phyloP scores from a whole-genome alignment of 495 filamentous ascomycete species.

The Annulohypoxylon moriforme region DNA sequence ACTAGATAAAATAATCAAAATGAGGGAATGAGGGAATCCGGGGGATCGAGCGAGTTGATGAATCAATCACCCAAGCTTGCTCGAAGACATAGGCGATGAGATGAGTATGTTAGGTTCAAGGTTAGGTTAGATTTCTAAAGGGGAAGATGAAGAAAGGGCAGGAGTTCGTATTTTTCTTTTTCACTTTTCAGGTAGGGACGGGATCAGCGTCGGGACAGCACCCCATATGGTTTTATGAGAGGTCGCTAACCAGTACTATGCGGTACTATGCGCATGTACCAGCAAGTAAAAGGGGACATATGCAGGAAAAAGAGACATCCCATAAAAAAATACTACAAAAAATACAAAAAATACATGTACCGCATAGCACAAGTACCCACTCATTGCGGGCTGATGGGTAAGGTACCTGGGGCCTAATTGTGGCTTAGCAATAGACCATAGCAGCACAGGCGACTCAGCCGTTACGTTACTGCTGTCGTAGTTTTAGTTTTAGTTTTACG shows the following conservation, averaged over 20 bases:
- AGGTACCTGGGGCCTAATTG: conserved; percentile 14
- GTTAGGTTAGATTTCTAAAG: conserved; percentile 30
- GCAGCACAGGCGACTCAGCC: conserved; percentile 35
- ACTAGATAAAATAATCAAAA: conserved; percentile 32
- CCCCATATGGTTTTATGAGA: conserved; percentile 42
- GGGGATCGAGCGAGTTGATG: conserved; percentile 42
- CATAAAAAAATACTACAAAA: too few species aligned
- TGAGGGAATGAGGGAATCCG: conserved; percentile 18
- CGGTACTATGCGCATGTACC: not conserved
- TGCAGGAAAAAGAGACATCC: conserved; percentile 30
- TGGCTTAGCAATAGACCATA: conserved; percentile 37
- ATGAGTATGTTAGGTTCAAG: conserved; percentile 18
- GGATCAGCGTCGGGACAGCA: conserved; percentile 45
- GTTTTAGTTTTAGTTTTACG: not conserved
- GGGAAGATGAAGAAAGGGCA: conserved; percentile 43
- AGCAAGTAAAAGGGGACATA: conserved; percentile 38
- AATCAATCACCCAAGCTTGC: conserved; percentile 42
- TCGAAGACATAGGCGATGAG: conserved; percentile 40
- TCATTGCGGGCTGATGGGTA: conserved; percentile 6
- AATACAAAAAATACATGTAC: not conserved
- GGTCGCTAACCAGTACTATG: conserved; percentile 24
- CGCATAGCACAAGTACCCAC: conserved; percentile 24
- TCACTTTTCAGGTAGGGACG: conserved; percentile 40
- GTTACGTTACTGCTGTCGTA: conserved; percentile 30
- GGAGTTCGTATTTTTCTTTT: conserved; percentile 50